Conservation (phyloP, 176 grass and related monocot genomes). For the Saccharum spontaneum region DNA sequence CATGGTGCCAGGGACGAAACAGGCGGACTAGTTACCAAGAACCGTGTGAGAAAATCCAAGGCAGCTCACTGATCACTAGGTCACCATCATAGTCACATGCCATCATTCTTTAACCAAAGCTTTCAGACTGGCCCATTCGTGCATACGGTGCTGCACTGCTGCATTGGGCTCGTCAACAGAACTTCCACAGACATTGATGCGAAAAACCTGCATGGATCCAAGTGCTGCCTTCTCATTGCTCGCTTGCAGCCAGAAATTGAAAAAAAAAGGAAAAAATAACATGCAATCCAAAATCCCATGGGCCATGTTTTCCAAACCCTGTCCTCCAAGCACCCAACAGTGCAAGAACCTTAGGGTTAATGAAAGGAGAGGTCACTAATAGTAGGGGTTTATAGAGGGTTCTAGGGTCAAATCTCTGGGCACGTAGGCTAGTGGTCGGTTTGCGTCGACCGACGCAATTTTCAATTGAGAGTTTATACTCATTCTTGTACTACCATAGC, state of each 20-base stretch:
- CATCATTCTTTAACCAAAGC: slow-evolving; percentile 25
- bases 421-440: slow-evolving; percentile 37
- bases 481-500: slow-evolving; percentile 3
- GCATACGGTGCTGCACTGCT: slow-evolving; percentile 20
- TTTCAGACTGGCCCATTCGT: slow-evolving; percentile 34
- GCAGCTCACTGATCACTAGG: slow-evolving; percentile 36
- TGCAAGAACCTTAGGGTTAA: slow-evolving; percentile 54
- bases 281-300: slow-evolving; percentile 56
- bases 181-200: slow-evolving; percentile 85
- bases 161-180: slow-evolving; percentile 30
- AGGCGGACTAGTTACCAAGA: slow-evolving; percentile 19
- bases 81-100: slow-evolving; percentile 42
- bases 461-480: slow-evolving; percentile 11
- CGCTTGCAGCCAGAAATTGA: slow-evolving; percentile 36
- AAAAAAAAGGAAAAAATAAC: background rate
- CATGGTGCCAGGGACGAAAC: slow-evolving; percentile 14
- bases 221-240: slow-evolving; percentile 57
- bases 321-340: slow-evolving; percentile 76
- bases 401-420: slow-evolving; percentile 51
- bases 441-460: slow-evolving; percentile 13
- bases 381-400: slow-evolving; percentile 43
- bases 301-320: slow-evolving; percentile 72
- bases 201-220: slow-evolving; percentile 75
- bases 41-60: slow-evolving; percentile 30
- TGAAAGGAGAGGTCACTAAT: slow-evolving; percentile 27